phyloP scores from a whole-genome alignment of 371 early-diverging fungal species.

The Apophysomyces trapeziformis region DNA sequence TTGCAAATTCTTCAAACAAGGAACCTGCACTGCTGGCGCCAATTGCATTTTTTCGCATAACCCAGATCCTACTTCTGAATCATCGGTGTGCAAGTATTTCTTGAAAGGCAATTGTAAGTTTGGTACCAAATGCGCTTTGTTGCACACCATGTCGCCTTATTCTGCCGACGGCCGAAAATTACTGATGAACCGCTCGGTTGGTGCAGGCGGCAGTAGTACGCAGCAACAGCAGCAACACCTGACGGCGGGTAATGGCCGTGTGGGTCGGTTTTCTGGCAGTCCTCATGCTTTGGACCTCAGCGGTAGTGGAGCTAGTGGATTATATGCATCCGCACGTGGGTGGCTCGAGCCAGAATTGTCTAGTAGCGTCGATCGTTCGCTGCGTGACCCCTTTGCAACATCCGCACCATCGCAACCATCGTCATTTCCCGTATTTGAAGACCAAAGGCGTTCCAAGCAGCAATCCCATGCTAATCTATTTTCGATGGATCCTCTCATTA shows the following conservation, averaged over 20 bases:
- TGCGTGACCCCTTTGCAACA: slow-evolving; percentile 11
- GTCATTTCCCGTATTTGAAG: slow-evolving; percentile 4
- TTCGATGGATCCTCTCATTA: slow-evolving; percentile 4
- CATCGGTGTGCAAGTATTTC: slow-evolving; percentile 76
- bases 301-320: slow-evolving; percentile 10
- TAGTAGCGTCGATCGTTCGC: slow-evolving; percentile 8
- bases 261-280: slow-evolving; percentile 7
- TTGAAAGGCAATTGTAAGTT: slow-evolving; percentile 84
- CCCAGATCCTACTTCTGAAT: slow-evolving; percentile 59
- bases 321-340: slow-evolving; percentile 24
- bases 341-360: slow-evolving; percentile 13
- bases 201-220: slow-evolving; percentile 15
- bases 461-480: slow-evolving; percentile 5
- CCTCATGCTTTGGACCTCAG: slow-evolving; percentile 9
- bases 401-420: slow-evolving; percentile 8
- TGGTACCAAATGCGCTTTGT: slow-evolving; percentile 77
- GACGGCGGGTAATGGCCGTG: slow-evolving; percentile 12
- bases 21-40: slow-evolving; percentile 78
- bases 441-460: slow-evolving; percentile 6
- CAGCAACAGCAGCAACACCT: slow-evolving; percentile 23
- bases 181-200: slow-evolving; percentile 19
- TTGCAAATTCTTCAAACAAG: slow-evolving; percentile 82
- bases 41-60: slow-evolving; percentile 81
- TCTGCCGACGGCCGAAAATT: slow-evolving; percentile 27
- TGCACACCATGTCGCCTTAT: slow-evolving; percentile 53